Conservation (phyloP, 139 green algal genomes). For the Chlamydomonas urium region DNA sequence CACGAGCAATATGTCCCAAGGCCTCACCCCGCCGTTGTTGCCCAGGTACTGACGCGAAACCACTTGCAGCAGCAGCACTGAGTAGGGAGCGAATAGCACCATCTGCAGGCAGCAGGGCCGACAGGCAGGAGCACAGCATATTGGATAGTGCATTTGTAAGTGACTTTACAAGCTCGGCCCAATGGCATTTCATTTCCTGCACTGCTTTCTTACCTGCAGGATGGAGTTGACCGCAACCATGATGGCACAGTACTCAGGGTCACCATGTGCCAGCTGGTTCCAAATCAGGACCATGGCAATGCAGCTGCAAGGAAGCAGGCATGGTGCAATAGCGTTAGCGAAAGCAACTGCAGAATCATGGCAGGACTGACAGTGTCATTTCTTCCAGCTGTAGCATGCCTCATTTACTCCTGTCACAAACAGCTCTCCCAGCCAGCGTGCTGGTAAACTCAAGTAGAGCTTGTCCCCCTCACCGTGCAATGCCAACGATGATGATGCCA, state of each 20-base stretch:
- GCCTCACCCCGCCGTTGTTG: too few species aligned
- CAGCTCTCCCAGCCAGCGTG: too few species aligned
- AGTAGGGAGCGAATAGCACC: conserved; percentile 44
- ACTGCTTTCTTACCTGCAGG: not conserved
- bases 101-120: too few species aligned
- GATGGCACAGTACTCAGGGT: conserved; percentile 44
- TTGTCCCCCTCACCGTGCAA: conserved; percentile 31
- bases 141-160: too few species aligned
- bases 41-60: not conserved
- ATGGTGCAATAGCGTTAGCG: not conserved
- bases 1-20: too few species aligned
- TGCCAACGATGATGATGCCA: conserved; percentile 52
- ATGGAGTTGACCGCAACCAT: conserved; percentile 15
- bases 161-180: not conserved
- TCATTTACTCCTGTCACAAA: too few species aligned
- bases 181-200: not conserved
- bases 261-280: conserved; percentile 47
- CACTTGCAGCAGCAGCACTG: conserved; percentile 42
- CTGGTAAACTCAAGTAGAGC: too few species aligned
- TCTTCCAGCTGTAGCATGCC: too few species aligned
- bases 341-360: not conserved
- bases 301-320: conserved; percentile 32
- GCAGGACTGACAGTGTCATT: too few species aligned
- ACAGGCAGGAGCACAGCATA: conserved; percentile 34
- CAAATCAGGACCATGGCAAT: conserved; percentile 62